Percentiles rank a stretch among this genome's conserved stretches.
phyloP scores from a whole-genome alignment of 2,329 filamentous ascomycete species.

The Monilinia laxa region DNA sequence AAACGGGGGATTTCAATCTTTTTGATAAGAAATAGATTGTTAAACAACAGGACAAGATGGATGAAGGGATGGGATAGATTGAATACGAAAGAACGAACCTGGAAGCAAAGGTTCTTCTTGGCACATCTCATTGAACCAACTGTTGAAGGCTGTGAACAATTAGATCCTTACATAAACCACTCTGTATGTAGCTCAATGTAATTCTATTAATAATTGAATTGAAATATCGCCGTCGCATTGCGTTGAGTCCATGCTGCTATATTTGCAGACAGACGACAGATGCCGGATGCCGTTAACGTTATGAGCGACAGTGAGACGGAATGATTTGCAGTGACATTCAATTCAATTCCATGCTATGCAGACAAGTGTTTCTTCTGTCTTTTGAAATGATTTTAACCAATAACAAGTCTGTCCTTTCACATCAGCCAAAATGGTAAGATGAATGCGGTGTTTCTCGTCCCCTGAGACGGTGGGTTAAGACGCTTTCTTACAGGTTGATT shows the following conservation, averaged over 20 bases:
- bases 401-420: neutral
- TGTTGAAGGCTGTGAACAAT: too few relatives aligned
- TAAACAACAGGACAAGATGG: too few relatives aligned
- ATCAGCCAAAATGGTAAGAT: too few relatives aligned
- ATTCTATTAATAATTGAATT: neutral
- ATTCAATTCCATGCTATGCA: neutral
- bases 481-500: slow-evolving; percentile 4
- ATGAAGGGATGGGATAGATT: too few relatives aligned
- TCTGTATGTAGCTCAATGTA: too few relatives aligned
- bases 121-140: too few relatives aligned
- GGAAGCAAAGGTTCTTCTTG: too few relatives aligned
- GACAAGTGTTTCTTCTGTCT: neutral
- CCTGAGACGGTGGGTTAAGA: neutral
- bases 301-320: neutral
- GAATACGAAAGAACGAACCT: too few relatives aligned
- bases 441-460: slow-evolving; percentile 5
- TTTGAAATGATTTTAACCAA: neutral
- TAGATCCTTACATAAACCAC: too few relatives aligned
- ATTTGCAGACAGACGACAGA: neutral
- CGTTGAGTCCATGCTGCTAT: neutral
- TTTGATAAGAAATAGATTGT: too few relatives aligned
- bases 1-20: too few relatives aligned
- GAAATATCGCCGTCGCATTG: slow-evolving; percentile 1
- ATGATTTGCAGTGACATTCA: neutral
- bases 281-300: neutral